Percentiles rank a stretch among this genome's conserved stretches.
These are phyloP conservation scores for Zygotorulaspora danielsina DNA, from an alignment of 805 yeast genomes.

Conservation along the genomic window DNA sequence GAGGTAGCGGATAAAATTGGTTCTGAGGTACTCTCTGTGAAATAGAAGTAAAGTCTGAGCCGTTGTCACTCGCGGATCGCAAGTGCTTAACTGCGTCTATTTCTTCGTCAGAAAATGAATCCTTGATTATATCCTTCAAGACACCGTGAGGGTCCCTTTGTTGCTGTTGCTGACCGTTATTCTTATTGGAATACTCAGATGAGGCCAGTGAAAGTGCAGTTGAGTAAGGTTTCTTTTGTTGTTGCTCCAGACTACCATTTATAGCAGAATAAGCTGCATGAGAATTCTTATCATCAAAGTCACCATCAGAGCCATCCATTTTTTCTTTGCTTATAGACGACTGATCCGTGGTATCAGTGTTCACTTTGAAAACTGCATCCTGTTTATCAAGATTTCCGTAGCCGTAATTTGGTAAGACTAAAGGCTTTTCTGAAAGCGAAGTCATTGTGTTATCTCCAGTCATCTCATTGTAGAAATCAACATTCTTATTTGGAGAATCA, in stretches of 20 bases:
- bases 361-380: slow-evolving; percentile 11
- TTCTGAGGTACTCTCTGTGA: slow-evolving; percentile 61
- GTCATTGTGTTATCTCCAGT: slow-evolving; percentile 6
- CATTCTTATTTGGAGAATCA: slow-evolving; percentile 6
- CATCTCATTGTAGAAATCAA: slow-evolving; percentile 6
- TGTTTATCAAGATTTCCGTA: slow-evolving; percentile 8
- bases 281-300: slow-evolving; percentile 10
- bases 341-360: slow-evolving; percentile 14
- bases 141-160: slow-evolving; percentile 17
- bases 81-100: slow-evolving; percentile 12
- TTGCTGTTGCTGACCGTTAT: slow-evolving; percentile 12
- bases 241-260: slow-evolving; percentile 11
- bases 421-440: slow-evolving; percentile 11
- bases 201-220: slow-evolving; percentile 22
- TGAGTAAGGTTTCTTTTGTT: slow-evolving; percentile 4
- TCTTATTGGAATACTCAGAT: slow-evolving; percentile 22
- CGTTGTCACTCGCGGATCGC: slow-evolving; percentile 12
- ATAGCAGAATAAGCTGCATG: slow-evolving; percentile 25
- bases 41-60: slow-evolving; percentile 70
- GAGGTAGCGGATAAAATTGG: slow-evolving; percentile 19
- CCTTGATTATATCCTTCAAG: slow-evolving; percentile 27
- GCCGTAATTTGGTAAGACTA: slow-evolving; percentile 10
- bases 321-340: slow-evolving; percentile 11
- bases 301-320: slow-evolving; percentile 3
- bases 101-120: slow-evolving; percentile 16